Evolutionary conservation across 202 grass and related monocot species (phyloP).

Genomic region (Saccharum hybrid): DNA sequence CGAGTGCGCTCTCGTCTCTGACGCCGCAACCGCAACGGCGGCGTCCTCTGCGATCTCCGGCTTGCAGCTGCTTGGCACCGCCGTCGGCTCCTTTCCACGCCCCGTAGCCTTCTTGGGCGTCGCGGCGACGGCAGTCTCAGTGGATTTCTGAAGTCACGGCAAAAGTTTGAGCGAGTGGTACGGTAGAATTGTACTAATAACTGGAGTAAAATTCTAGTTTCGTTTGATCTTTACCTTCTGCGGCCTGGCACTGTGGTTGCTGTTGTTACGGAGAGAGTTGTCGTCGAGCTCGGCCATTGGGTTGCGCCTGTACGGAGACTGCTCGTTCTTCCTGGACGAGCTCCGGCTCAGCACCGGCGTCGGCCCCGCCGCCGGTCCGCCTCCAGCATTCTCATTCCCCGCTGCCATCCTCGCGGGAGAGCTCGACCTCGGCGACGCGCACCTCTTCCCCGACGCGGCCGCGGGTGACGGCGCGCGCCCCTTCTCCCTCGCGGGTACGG

Average conservation of each 20-base stretch:
- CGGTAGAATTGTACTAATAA: not conserved
- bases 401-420: conserved; percentile 59
- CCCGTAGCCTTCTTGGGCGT: conserved; percentile 36
- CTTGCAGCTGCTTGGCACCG: not conserved
- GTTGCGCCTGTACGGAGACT: conserved; percentile 77
- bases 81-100: conserved; percentile 17
- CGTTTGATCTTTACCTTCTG: conserved; percentile 46
- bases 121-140: conserved; percentile 24
- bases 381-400: conserved; percentile 58
- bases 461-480: conserved; percentile 50
- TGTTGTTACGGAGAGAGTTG: conserved; percentile 53
- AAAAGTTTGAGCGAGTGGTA: not conserved
- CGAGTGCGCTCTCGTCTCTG: conserved; percentile 32
- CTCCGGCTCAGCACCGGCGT: conserved; percentile 64
- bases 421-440: conserved; percentile 69
- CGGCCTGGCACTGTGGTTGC: conserved; percentile 22
- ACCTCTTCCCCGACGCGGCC: conserved; percentile 47
- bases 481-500: conserved; percentile 89
- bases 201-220: not conserved
- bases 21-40: not conserved
- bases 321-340: conserved; percentile 81
- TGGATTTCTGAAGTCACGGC: conserved; percentile 18
- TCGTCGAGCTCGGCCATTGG: conserved; percentile 92
- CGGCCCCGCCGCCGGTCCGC: conserved; percentile 8
- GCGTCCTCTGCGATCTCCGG: not conserved